Evolutionary conservation across 179 eudicot genomes (phyloP).

Genomic region (Beta corolliflora): DNA sequence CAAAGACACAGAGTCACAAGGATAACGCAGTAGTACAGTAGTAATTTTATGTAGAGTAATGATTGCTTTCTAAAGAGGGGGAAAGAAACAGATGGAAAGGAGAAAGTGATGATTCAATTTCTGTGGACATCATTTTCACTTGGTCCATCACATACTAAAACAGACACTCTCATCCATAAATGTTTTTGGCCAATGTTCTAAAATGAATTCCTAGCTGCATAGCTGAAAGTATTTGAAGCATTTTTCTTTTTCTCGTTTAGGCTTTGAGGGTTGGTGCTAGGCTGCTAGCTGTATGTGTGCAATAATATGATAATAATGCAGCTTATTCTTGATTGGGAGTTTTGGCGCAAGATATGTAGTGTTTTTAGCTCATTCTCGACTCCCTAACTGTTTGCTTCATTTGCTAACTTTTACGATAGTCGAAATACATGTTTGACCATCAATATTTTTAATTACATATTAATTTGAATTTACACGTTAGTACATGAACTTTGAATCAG

Average conservation of each 20-base stretch:
- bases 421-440: too few relatives aligned
- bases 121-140: slow-evolving; percentile 11
- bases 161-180: slow-evolving; percentile 9
- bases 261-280: neutral
- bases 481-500: too few relatives aligned
- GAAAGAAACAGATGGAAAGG: neutral
- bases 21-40: neutral
- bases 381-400: too few relatives aligned
- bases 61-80: slow-evolving; percentile 14
- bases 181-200: neutral
- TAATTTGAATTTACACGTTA: too few relatives aligned
- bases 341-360: too few relatives aligned
- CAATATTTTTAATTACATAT: too few relatives aligned
- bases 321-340: neutral
- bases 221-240: neutral
- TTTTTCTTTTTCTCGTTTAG: neutral
- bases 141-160: slow-evolving; percentile 20
- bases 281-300: neutral
- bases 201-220: slow-evolving; percentile 12
- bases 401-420: too few relatives aligned
- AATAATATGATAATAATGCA: neutral
- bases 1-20: slow-evolving; percentile 8
- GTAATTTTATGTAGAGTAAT: slow-evolving; percentile 13
- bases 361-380: too few relatives aligned
- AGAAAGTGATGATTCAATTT: slow-evolving; percentile 18